Base-by-base conservation (phyloP, 148 eudicot genomes). In the Cornus florida region DNA sequence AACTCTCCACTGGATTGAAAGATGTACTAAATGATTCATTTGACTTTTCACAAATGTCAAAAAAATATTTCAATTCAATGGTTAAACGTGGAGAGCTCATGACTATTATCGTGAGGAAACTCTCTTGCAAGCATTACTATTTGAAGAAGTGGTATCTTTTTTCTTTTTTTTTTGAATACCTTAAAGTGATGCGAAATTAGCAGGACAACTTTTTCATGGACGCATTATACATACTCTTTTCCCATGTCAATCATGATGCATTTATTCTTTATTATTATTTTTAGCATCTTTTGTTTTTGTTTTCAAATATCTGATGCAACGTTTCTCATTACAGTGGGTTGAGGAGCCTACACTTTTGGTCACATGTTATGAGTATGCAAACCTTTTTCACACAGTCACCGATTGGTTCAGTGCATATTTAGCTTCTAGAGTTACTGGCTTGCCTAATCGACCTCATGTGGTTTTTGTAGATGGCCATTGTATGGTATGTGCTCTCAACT, bases 371-470 rank as follows among this genome's bases (percentile, higher is more conserved):
- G 99, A 96, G 85, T 96, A 96, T 86, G 98, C 98, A 53, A 96
- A 96, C 84, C 83, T 93, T 56, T 96, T 96, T 73, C 99, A 96
- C n/a, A n/a, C 99, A 16, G 81, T 91, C 70, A 96, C 99, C 6
- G 99, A 96, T 81, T 96, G 97, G 97, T 96, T 91, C 75, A 93
- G 95, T 75, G 89, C 99, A 46, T 96, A 96, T 33, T 97, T 91
- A 65, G 83, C 95, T 83, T 90, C 99, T 43, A 86, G 97, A 86
- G 97, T 92, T 60, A 91, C 97, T 35, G 99, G 99, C 74, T 86
- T 96, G 90, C 97, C 98, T 23, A 81, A 80, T 46, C 93, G 98
- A 65, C 98, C 99, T 35, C 84, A 89, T 86, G 86, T 96, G 84
- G 92, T 96, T 75, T 96, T 96, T 72, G 80, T 96, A 10, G 99